Percentiles rank a stretch among this genome's conserved stretches.
Conservation (phyloP, 73 alveolate species). For the Paramecium primaurelia region DNA sequence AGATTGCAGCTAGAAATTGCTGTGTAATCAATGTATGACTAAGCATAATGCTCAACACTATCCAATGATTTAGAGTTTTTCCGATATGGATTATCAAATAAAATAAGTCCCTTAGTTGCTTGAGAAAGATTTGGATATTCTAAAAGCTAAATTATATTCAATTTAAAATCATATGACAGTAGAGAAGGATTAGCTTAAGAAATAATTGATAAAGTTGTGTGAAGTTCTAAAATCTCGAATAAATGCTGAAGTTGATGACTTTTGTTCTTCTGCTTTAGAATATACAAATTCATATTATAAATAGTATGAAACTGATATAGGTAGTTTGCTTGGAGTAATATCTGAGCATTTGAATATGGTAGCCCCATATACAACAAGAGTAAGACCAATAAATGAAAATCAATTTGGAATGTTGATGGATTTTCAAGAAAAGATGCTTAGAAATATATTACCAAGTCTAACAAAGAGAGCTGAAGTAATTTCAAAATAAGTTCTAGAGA, state of each 20-base stretch:
- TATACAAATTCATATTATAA: constrained; percentile 8
- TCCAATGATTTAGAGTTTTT: background rate
- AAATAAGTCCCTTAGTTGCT: background rate
- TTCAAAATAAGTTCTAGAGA: background rate
- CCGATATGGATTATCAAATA: background rate
- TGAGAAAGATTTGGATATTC: background rate
- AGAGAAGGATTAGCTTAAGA: background rate
- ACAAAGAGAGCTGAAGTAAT: background rate
- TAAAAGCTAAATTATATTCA: background rate
- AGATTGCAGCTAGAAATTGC: background rate
- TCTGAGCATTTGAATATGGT: background rate
- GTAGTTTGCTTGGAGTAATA: background rate
- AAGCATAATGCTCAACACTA: background rate
- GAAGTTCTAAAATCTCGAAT: background rate
- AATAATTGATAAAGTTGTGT: background rate
- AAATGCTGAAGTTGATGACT: constrained; percentile 24
- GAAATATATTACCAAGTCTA: background rate
- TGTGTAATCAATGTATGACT: background rate
- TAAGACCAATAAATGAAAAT: constrained; percentile 30
- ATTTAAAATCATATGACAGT: background rate
- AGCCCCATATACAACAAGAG: constrained; percentile 26
- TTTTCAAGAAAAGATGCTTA: background rate
- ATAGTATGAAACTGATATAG: background rate
- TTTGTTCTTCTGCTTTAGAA: background rate
- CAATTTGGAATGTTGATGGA: background rate